Evolutionary conservation across 768 basidiomycete species (phyloP).

Genomic region (Termitomyces sp.): DNA sequence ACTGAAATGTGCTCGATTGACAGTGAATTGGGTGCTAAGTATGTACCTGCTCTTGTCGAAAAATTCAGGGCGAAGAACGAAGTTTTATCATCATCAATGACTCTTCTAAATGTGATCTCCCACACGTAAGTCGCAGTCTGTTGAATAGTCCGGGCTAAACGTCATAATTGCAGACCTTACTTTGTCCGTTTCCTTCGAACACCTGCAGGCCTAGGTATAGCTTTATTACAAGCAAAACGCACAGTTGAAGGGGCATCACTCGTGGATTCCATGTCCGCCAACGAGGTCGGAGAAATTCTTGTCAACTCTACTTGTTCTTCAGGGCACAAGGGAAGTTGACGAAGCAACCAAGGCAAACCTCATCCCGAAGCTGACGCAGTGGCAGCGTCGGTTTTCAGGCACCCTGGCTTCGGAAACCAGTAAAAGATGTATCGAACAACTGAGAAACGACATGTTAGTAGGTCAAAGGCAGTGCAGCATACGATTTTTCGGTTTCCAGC

Average conservation of each 20-base stretch:
- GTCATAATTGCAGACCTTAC: slow-evolving; percentile 26
- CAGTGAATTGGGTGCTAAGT: slow-evolving; percentile 32
- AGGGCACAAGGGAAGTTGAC: slow-evolving; percentile 25
- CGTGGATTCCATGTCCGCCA: slow-evolving; percentile 15
- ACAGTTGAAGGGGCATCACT: slow-evolving; percentile 19
- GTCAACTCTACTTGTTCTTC: slow-evolving; percentile 31
- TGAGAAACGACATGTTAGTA: slow-evolving; percentile 19
- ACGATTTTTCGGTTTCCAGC: slow-evolving; percentile 6
- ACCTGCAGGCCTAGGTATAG: slow-evolving; percentile 24
- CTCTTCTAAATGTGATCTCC: slow-evolving; percentile 26
- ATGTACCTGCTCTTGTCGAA: slow-evolving; percentile 26
- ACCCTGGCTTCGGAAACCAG: slow-evolving; percentile 26
- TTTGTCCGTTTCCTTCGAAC: slow-evolving; percentile 31
- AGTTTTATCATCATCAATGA: slow-evolving; percentile 18
- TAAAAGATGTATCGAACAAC: slow-evolving; percentile 27
- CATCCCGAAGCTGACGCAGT: slow-evolving; percentile 25
- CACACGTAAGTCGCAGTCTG: slow-evolving; percentile 23
- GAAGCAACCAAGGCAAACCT: slow-evolving; percentile 25
- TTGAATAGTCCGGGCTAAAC: neutral
- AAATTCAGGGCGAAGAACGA: slow-evolving; percentile 20
- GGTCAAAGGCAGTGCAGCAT: neutral
- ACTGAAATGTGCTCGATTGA: neutral
- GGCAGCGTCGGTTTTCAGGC: slow-evolving; percentile 22
- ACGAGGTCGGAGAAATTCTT: slow-evolving; percentile 30
- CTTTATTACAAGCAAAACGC: slow-evolving; percentile 29